Conservation (phyloP, 2,329 filamentous ascomycete genomes). For the Fusarium dlaminii region DNA sequence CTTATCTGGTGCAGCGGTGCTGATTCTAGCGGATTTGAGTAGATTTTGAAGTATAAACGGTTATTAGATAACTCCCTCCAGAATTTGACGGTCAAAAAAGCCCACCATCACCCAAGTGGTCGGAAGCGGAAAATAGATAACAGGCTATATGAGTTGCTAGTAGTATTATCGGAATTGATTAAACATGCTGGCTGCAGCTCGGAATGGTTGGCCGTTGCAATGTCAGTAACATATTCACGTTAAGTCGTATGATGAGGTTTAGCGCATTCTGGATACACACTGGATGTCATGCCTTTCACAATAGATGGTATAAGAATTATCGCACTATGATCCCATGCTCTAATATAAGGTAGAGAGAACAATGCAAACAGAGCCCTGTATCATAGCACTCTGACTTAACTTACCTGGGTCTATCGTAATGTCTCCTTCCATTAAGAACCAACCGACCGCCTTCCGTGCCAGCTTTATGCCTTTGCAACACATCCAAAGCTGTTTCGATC, state of each 20-base stretch:
- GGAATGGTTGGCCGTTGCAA: neutral
- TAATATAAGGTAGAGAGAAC: neutral
- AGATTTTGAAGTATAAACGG: no score
- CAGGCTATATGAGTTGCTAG: neutral
- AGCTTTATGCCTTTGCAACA: neutral
- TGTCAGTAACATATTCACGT: neutral
- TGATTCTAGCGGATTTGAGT: no score
- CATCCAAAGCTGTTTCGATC: neutral
- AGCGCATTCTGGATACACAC: no score
- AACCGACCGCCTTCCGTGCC: neutral
- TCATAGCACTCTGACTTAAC: neutral
- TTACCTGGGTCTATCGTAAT: neutral
- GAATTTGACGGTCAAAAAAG: no score
- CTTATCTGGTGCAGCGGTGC: neutral
- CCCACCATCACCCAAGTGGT: neutral
- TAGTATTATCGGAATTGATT: neutral
- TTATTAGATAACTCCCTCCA: no score
- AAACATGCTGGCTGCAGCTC: neutral
- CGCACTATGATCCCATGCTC: neutral
- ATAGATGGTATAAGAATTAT: neutral
- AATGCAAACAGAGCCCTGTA: neutral
- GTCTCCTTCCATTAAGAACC: neutral
- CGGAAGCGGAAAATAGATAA: neutral
- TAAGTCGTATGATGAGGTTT: neutral
- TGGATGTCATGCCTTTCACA: neutral